Evolutionary conservation across 2,329 filamentous ascomycete genomes (phyloP), one percentile per base, ranked within the genome.

Genomic region (Gnomoniopsis sp.): DNA sequence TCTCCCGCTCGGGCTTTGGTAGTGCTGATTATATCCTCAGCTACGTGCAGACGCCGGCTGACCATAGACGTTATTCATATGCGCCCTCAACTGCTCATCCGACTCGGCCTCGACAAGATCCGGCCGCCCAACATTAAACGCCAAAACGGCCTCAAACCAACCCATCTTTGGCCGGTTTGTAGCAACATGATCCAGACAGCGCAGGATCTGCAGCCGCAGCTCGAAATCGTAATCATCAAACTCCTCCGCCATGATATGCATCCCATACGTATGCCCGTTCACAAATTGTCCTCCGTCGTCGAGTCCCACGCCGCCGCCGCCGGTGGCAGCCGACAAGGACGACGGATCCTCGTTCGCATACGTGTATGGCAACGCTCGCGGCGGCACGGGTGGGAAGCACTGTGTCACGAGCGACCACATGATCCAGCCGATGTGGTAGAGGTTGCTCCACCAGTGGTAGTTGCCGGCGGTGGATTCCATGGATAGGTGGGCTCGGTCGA

Each of bases 361-460:
- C 17, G 12, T 6, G 22, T 53, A 53, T 21, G 36, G 36, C 14
- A 1, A 46, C 15, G 38, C 38, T 8, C 19, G 19, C 21, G 51
- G 51, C 14, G 51, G 51, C 10, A n/a, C 6, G 36, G 51, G 51
- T 17, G 36, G 51, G 19, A 2, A 33, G 22, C 22, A 46, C 2
- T 46, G 51, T 21, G 51, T 53, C 15, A 53, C 15, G 38, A 53
- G 51, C 19, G 22, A 22, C 22, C 11, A 46, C 51, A 53, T 53
- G 51, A 53, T 19, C 14, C 21, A 33, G 51, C 51, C 51, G 51
- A 53, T 23, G 8, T 53, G 51, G 38, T 12, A 53, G 36, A 53
- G 51, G 38, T 53, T 53, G 10, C 36, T 33, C 38, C 38, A 53
- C 51, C 51, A 53, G 3, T 33, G 6, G 51, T 46, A 53, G 15